Percentiles rank a stretch among this genome's conserved stretches.
phyloP scores from a whole-genome alignment of 345 rosid genomes.

The Arabidopsis suecica region DNA sequence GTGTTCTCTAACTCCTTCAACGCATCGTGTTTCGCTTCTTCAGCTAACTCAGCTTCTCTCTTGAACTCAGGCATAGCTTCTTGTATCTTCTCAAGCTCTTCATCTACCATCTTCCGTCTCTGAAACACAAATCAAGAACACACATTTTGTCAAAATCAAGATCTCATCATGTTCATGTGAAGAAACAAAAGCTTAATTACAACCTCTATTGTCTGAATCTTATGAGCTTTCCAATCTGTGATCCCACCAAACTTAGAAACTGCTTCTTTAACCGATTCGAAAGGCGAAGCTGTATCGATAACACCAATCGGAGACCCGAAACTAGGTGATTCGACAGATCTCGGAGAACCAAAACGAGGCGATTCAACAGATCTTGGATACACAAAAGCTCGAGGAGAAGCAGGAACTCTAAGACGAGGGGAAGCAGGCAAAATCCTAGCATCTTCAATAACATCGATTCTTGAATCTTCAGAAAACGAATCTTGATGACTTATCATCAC shows the following conservation, averaged over 20 bases:
- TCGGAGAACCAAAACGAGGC: conserved; percentile 36
- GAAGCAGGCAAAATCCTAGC: conserved; percentile 37
- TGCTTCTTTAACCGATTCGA: conserved; percentile 89
- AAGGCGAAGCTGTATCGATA: conserved; percentile 85
- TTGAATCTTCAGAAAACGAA: conserved; percentile 40
- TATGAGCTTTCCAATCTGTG: conserved; percentile 97
- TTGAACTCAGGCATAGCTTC: conserved; percentile 71
- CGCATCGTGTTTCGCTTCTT: conserved; percentile 59
- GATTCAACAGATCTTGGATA: conserved; percentile 43
- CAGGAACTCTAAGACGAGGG: conserved; percentile 41
- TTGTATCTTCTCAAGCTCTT: conserved; percentile 76
- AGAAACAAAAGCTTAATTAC: not conserved
- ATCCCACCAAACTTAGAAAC: conserved; percentile 98
- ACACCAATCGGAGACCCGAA: conserved; percentile 35
- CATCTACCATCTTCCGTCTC: conserved; percentile 82
- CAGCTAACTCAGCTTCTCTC: conserved; percentile 70
- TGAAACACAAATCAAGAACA: conserved; percentile 28
- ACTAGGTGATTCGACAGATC: conserved; percentile 43
- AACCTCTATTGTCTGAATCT: conserved; percentile 85
- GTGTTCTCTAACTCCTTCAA: conserved; percentile 72
- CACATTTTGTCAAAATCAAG: not conserved
- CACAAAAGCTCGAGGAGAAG: conserved; percentile 46
- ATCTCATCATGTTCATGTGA: not conserved
- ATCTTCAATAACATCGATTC: conserved; percentile 39
- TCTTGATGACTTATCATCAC: conserved; percentile 46